Conservation (phyloP, 805 yeast genomes). For the Brettanomyces anomalus region DNA sequence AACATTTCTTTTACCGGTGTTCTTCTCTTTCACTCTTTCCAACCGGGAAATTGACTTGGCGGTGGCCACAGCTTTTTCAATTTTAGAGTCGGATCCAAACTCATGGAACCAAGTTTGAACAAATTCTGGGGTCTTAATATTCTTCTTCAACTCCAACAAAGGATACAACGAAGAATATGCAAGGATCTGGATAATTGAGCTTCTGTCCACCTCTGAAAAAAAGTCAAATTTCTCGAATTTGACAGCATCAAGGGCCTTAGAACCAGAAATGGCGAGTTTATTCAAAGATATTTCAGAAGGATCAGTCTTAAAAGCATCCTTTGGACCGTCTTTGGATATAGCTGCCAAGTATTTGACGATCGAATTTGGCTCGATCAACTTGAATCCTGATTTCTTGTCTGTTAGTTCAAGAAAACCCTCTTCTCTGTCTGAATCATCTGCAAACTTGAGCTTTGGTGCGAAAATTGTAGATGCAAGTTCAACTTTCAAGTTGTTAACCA, state of each 20-base stretch:
- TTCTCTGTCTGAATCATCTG: slow-evolving; percentile 3
- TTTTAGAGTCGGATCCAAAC: slow-evolving; percentile 29
- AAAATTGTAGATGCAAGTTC: slow-evolving; percentile 32
- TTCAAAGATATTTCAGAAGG: slow-evolving; percentile 39
- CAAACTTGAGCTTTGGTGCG: slow-evolving; percentile 4
- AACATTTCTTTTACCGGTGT: slow-evolving; percentile 29
- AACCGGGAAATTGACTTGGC: slow-evolving; percentile 40
- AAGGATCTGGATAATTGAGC: slow-evolving; percentile 46
- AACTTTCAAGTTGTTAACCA: slow-evolving; percentile 35
- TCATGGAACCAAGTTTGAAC: slow-evolving; percentile 32
- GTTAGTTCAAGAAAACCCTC: slow-evolving; percentile 11
- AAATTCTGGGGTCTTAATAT: not conserved
- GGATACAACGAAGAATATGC: slow-evolving; percentile 53
- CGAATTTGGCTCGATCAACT: slow-evolving; percentile 58
- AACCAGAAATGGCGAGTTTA: slow-evolving; percentile 25
- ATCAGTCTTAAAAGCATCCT: slow-evolving; percentile 11
- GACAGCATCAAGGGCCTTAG: slow-evolving; percentile 21
- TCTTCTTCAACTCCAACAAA: slow-evolving; percentile 9
- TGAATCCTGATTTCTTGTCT: slow-evolving; percentile 33
- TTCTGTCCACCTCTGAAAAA: slow-evolving; percentile 20
- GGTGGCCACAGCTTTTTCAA: slow-evolving; percentile 34
- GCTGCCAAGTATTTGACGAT: slow-evolving; percentile 53
- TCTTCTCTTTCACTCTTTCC: slow-evolving; percentile 30
- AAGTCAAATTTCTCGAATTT: not conserved
- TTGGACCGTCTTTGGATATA: slow-evolving; percentile 9